phyloP scores from a whole-genome alignment of 768 basidiomycete genomes.

The Russula earlei region DNA sequence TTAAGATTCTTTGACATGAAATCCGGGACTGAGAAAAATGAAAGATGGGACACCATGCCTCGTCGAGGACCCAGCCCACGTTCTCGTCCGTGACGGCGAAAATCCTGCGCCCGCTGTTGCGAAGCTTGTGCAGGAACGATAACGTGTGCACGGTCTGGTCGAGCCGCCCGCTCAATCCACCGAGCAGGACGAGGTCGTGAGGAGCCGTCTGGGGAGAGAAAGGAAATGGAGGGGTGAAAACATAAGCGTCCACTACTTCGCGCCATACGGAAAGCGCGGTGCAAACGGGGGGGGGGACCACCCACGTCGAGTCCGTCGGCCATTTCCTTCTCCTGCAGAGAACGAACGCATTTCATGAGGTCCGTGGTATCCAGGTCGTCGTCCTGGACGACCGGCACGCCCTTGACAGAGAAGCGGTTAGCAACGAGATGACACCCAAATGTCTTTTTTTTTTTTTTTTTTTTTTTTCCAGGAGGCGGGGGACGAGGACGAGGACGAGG shows the following conservation, averaged over 20 bases:
- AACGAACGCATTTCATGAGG: constrained; percentile 81
- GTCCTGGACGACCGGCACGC: constrained; percentile 59
- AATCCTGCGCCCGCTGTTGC: constrained; percentile 44
- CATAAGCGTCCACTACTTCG: too few species aligned
- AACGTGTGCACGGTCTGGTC: constrained; percentile 93
- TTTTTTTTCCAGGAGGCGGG: too few species aligned
- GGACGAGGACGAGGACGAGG: background rate
- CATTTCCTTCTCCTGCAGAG: constrained; percentile 50
- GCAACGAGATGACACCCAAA: background rate
- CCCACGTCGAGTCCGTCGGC: constrained; percentile 32
- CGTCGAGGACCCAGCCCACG: constrained; percentile 80
- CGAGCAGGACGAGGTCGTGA: constrained; percentile 70
- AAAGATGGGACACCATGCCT: constrained; percentile 33
- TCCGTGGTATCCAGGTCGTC: constrained; percentile 81
- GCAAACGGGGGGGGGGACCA: background rate
- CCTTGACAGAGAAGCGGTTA: constrained; percentile 33
- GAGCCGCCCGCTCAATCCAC: constrained; percentile 82
- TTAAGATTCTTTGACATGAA: background rate
- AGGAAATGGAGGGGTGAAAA: background rate
- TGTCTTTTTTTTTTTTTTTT: too few species aligned
- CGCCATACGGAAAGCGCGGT: too few species aligned
- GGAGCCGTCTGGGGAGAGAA: constrained; percentile 23
- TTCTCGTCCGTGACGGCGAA: constrained; percentile 87
- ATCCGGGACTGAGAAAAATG: background rate
- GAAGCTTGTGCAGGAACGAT: constrained; percentile 74